A percentile compares a stretch with the other conserved stretches of the same genome.
These are phyloP conservation scores for Hypoxylon sp. DNA, from an alignment of 2,329 filamentous ascomycete genomes.

Conservation along the genomic window DNA sequence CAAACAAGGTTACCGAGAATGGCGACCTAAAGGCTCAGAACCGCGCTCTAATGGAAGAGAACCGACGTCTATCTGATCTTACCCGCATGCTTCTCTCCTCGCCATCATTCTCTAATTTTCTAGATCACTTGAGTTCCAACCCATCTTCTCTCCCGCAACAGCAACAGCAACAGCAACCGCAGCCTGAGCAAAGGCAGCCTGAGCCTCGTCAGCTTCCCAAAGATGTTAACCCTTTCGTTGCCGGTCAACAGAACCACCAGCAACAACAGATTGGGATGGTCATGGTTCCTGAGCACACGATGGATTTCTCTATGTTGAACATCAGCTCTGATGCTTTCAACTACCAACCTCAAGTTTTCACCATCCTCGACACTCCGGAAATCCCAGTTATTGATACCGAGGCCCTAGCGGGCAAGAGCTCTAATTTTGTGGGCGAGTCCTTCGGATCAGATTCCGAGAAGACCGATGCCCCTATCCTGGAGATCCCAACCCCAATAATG, in stretches of 20 bases:
- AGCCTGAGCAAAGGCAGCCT: constrained; percentile 58
- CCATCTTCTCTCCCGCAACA: constrained; percentile 60
- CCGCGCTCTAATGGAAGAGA: constrained; percentile 85
- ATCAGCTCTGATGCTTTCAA: constrained; percentile 69
- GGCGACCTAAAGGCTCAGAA: constrained; percentile 87
- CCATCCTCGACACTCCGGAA: constrained; percentile 79
- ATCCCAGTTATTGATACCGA: constrained; percentile 74
- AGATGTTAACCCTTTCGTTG: constrained; percentile 74
- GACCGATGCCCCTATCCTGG: constrained; percentile 69
- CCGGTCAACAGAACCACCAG: constrained; percentile 67
- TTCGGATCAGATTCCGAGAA: constrained; percentile 67
- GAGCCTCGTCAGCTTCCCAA: constrained; percentile 71
- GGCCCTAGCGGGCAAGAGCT: constrained; percentile 79
- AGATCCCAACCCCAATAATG: constrained; percentile 62
- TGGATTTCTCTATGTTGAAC: constrained; percentile 81
- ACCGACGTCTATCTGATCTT: constrained; percentile 82
- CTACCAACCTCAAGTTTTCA: constrained; percentile 80
- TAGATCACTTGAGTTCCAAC: constrained; percentile 78
- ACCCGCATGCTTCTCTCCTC: constrained; percentile 87
- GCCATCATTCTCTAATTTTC: constrained; percentile 84
- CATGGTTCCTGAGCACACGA: constrained; percentile 83
- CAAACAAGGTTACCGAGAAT: constrained; percentile 85
- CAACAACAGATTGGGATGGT: constrained; percentile 83
- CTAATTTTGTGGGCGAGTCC: constrained; percentile 66
- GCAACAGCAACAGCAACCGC: constrained; percentile 27